Percentiles rank a stretch among this genome's conserved stretches.
Conservation (phyloP, 2,329 filamentous ascomycete genomes). For the Annulohypoxylon truncatum region DNA sequence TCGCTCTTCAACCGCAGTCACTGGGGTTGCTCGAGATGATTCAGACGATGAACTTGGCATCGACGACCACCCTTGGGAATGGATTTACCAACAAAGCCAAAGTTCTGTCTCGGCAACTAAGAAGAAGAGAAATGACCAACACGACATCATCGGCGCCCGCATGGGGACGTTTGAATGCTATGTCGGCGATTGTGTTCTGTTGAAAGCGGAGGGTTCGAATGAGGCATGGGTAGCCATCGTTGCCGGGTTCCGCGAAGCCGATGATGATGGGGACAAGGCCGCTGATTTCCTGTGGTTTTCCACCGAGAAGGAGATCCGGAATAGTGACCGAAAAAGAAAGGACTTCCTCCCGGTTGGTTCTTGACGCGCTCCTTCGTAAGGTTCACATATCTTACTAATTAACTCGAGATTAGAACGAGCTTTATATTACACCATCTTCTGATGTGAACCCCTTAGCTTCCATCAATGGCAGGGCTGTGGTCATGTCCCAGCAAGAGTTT, state of each 20-base stretch:
- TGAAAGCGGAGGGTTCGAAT: slow-evolving; percentile 87
- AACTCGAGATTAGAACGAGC: slow-evolving; percentile 73
- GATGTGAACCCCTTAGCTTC: slow-evolving; percentile 88
- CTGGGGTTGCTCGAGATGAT: slow-evolving; percentile 77
- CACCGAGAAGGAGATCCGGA: slow-evolving; percentile 87
- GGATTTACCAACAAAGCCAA: slow-evolving; percentile 70
- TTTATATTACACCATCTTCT: slow-evolving; percentile 89
- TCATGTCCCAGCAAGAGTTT: slow-evolving; percentile 80
- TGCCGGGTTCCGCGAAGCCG: slow-evolving; percentile 80
- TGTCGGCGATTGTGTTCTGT: slow-evolving; percentile 84
- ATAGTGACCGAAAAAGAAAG: slow-evolving; percentile 81
- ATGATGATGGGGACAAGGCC: slow-evolving; percentile 79
- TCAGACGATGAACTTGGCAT: slow-evolving; percentile 87
- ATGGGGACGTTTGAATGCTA: slow-evolving; percentile 85
- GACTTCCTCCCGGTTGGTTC: slow-evolving; percentile 76
- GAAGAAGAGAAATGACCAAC: slow-evolving; percentile 52
- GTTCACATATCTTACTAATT: slow-evolving; percentile 27
- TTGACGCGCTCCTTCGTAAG: not conserved
- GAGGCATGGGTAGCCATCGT: slow-evolving; percentile 95
- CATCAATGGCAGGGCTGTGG: slow-evolving; percentile 87
- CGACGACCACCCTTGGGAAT: slow-evolving; percentile 81
- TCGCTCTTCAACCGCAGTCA: slow-evolving; percentile 53
- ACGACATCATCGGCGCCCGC: slow-evolving; percentile 79
- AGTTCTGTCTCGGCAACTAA: slow-evolving; percentile 25
- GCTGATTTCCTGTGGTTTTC: slow-evolving; percentile 97